Percentiles rank a stretch among this genome's conserved stretches.
Evolutionary conservation across 1,284 basidiomycete genomes (phyloP).

Genomic region (Trametes sp.): DNA sequence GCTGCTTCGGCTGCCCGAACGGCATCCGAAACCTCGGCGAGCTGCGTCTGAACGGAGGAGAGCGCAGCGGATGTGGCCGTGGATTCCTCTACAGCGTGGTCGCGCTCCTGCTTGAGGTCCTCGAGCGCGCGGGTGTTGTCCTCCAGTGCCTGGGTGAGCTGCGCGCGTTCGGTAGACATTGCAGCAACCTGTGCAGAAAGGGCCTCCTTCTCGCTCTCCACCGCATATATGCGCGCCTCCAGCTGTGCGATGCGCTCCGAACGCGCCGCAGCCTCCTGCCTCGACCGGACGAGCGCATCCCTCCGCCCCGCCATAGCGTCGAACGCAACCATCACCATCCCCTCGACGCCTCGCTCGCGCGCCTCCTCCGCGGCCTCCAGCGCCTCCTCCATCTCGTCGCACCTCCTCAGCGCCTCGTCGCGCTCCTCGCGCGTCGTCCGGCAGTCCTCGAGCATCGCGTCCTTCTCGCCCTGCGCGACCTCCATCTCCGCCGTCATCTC

Average conservation of each 20-base stretch:
- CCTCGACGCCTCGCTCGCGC: slow-evolving; percentile 43
- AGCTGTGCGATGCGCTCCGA: neutral
- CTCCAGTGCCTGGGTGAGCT: slow-evolving; percentile 18
- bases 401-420: slow-evolving; percentile 59
- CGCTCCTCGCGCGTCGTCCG: slow-evolving; percentile 73
- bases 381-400: slow-evolving; percentile 53
- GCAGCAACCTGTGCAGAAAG: slow-evolving; percentile 21
- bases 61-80: slow-evolving; percentile 44
- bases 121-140: slow-evolving; percentile 14
- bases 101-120: slow-evolving; percentile 17
- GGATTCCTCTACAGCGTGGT: slow-evolving; percentile 26
- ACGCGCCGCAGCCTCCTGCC: neutral
- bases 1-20: slow-evolving; percentile 23
- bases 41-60: slow-evolving; percentile 37
- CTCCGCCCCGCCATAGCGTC: slow-evolving; percentile 41
- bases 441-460: slow-evolving; percentile 83
- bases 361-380: slow-evolving; percentile 62
- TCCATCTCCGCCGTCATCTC: slow-evolving; percentile 76
- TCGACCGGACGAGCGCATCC: slow-evolving; percentile 42
- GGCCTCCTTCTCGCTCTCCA: slow-evolving; percentile 18
- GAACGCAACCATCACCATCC: slow-evolving; percentile 42
- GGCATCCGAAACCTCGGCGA: slow-evolving; percentile 18
- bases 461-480: slow-evolving; percentile 66
- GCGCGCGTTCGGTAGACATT: slow-evolving; percentile 22
- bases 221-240: slow-evolving; percentile 19